These are phyloP conservation scores for Pleurotus cornucopiae DNA, from an alignment of 768 basidiomycete species.

Conservation along the genomic window DNA sequence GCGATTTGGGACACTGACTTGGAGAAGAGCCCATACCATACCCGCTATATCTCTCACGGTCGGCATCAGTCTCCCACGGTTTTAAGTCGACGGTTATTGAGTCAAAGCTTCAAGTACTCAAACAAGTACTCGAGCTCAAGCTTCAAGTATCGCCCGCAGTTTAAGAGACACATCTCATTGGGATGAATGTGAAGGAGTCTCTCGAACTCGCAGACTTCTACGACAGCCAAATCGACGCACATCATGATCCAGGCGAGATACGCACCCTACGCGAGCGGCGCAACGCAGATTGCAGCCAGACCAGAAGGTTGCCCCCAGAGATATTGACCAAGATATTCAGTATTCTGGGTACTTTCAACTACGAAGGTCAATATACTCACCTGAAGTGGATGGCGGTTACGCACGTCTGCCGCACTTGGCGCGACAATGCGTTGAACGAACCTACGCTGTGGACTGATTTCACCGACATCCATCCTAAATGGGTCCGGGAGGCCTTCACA, in stretches of 20 bases:
- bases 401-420: neutral
- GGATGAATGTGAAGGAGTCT: too few species aligned
- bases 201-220: neutral
- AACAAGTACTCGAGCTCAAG: too few species aligned
- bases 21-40: too few species aligned
- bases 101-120: too few species aligned
- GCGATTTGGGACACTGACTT: too few species aligned
- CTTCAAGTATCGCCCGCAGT: too few species aligned
- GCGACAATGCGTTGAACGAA: neutral
- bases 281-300: neutral
- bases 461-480: neutral
- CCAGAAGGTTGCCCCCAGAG: neutral
- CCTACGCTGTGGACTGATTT: neutral
- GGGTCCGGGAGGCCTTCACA: neutral
- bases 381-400: neutral
- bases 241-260: neutral
- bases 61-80: too few species aligned
- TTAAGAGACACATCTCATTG: too few species aligned
- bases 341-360: neutral
- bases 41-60: too few species aligned
- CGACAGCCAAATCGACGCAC: neutral
- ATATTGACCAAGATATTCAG: neutral
- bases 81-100: too few species aligned
- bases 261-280: neutral
- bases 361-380: neutral